phyloP scores from a whole-genome alignment of 2,329 filamentous ascomycete genomes.

The Blastomyces emzantsi region DNA sequence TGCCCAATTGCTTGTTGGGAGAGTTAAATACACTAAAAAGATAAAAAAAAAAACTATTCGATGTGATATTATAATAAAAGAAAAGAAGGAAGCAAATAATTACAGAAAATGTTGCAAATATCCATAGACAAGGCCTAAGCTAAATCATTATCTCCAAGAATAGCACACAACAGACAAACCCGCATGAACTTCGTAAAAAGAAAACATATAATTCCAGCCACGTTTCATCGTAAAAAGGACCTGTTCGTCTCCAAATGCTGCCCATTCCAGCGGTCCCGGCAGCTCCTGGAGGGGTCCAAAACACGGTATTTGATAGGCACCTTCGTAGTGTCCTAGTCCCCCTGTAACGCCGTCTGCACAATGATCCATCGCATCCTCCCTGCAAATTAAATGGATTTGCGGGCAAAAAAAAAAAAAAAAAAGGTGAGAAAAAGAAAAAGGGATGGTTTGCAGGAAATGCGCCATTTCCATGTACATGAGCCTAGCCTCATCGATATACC shows the following conservation, averaged over 20 bases:
- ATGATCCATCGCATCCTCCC: slow-evolving; percentile 5
- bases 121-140: background rate
- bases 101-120: background rate
- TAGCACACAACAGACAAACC: background rate
- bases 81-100: background rate
- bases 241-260: slow-evolving; percentile 11
- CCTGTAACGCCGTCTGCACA: slow-evolving; percentile 8
- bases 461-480: slow-evolving; percentile 2
- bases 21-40: background rate
- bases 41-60: background rate
- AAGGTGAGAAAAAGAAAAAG: background rate
- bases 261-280: slow-evolving; percentile 15
- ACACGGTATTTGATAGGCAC: background rate
- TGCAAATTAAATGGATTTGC: slow-evolving; percentile 2
- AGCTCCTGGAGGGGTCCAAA: background rate
- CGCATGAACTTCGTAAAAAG: slow-evolving; percentile 8
- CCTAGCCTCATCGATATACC: background rate
- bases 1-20: background rate
- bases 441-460: slow-evolving; percentile 1
- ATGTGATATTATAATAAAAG: background rate
- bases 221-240: slow-evolving; percentile 4
- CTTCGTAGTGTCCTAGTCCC: background rate
- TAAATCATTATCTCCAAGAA: slow-evolving; percentile 8
- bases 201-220: slow-evolving; percentile 8
- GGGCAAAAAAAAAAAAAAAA: background rate